Percentiles rank a stretch among this genome's conserved stretches.
phyloP scores from a whole-genome alignment of 139 green algal genomes.

The Micractinium conductrix region DNA sequence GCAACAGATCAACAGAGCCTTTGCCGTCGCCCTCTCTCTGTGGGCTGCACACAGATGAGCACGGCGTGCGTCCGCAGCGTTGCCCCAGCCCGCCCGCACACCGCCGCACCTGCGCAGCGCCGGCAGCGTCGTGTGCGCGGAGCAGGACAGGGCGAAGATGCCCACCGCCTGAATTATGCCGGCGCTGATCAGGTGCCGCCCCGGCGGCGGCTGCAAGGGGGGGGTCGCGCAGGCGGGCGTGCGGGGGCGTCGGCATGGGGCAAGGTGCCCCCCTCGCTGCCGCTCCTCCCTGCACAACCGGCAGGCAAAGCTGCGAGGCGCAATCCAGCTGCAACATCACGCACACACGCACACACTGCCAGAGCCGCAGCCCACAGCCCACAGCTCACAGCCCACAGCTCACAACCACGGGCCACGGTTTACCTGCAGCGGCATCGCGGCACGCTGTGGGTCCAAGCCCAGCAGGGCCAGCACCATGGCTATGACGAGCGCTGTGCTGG shows the following conservation, averaged over 20 bases:
- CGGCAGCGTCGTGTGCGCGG: slow-evolving; percentile 63
- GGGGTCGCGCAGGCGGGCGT: neutral
- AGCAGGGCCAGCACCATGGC: slow-evolving; percentile 35
- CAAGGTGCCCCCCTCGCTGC: neutral
- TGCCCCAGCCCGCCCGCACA: too few species aligned
- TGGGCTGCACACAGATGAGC: too few species aligned
- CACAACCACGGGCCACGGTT: too few species aligned
- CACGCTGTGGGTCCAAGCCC: slow-evolving; percentile 38
- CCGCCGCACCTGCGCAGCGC: slow-evolving; percentile 41
- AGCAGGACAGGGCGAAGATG: slow-evolving; percentile 64
- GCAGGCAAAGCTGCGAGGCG: too few species aligned
- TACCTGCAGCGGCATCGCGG: slow-evolving; percentile 41
- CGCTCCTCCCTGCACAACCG: too few species aligned
- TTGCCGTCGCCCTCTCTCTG: too few species aligned
- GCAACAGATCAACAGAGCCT: too few species aligned
- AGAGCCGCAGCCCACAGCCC: too few species aligned
- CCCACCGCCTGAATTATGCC: slow-evolving; percentile 50
- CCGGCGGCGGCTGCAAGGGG: slow-evolving; percentile 22
- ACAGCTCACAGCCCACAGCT: too few species aligned
- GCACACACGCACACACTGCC: too few species aligned
- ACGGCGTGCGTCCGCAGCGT: too few species aligned
- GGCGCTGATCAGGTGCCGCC: slow-evolving; percentile 12
- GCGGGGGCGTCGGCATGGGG: neutral
- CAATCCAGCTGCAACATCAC: too few species aligned
- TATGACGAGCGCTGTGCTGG: slow-evolving; percentile 40